Evolutionary conservation across 2,329 filamentous ascomycete genomes (phyloP), one percentile per base, ranked within the genome.

Genomic region (Elsinoe australis): DNA sequence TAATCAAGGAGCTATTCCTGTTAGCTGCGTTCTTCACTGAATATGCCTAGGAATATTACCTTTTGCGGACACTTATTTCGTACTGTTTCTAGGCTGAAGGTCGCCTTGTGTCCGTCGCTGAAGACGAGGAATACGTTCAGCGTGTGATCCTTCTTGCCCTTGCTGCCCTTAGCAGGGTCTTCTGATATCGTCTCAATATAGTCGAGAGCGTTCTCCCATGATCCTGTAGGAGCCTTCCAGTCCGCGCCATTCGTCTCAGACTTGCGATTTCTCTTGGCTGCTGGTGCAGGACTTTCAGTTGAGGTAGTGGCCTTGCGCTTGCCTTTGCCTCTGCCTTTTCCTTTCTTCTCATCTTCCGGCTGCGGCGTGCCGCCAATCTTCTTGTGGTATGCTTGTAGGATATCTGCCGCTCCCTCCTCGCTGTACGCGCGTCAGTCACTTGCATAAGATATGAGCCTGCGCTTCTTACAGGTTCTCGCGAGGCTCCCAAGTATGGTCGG

Each of bases 61-160:
- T 82, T 85, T 60, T 90, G 85, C 0, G 86, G 86, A 55, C 84
- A 88, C 56, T 87, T 82, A 58, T 80, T 75, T 58, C 89, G 85
- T 5, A 88, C 74, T 10, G 81, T 73, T 15, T 71, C 64, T 12
- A 85, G 79, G 7, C 78, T 73, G 58, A 90, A 85, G 59, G 85
- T 80, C 1, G 83, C 85, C 69, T 87, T 88, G 39, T 78, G 71
- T 6, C 79, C 80, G 52, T 83, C 80, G 56, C 80, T 82, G 85
- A 86, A 90, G 9, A 79, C 78, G 24, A 89, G 66, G 56, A 82
- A 87, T 1, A 84, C 83, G 24, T 79, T 72, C 10, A 86, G 69
- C 51, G 73, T 75, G 3, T 68, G 70, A 19, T 75, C 69, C 22
- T 56, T 52, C 42, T 53, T 53, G 36, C 32, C 22, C 9, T 45